Conservation (phyloP, 805 yeast species). For the Wickerhamomyces ciferrii region DNA sequence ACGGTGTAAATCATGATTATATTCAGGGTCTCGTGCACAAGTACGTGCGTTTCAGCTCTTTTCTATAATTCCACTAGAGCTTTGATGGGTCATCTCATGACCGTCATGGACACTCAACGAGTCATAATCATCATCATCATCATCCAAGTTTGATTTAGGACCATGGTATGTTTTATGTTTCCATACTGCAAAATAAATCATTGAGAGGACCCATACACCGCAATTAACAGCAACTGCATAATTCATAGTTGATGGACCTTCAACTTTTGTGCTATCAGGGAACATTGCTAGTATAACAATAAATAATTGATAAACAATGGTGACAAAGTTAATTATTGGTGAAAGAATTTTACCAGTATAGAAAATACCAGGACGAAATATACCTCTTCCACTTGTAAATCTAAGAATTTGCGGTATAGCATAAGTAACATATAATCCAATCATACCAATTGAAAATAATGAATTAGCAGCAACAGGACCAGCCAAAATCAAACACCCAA, state of each 20-base stretch:
- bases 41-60: too few species aligned
- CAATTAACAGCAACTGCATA: constrained; percentile 64
- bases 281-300: constrained; percentile 56
- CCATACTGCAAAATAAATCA: constrained; percentile 43
- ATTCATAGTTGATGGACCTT: constrained; percentile 49
- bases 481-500: constrained; percentile 36
- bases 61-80: too few species aligned
- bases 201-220: constrained; percentile 56
- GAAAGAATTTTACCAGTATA: constrained; percentile 48
- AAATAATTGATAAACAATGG: constrained; percentile 45
- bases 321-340: constrained; percentile 37
- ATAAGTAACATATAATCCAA: constrained; percentile 40
- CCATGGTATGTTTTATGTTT: constrained; percentile 56
- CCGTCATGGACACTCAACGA: neutral
- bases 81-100: too few species aligned
- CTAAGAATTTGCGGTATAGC: constrained; percentile 32
- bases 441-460: constrained; percentile 35
- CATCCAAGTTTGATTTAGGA: constrained; percentile 36
- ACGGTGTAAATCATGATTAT: too few species aligned
- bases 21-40: too few species aligned
- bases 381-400: constrained; percentile 41
- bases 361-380: constrained; percentile 64
- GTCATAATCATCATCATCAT: constrained; percentile 29
- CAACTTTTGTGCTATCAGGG: constrained; percentile 38
- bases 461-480: constrained; percentile 40